Evolutionary conservation across 805 yeast genomes (phyloP).

Genomic region (Sugiyamaella chiloensis): DNA sequence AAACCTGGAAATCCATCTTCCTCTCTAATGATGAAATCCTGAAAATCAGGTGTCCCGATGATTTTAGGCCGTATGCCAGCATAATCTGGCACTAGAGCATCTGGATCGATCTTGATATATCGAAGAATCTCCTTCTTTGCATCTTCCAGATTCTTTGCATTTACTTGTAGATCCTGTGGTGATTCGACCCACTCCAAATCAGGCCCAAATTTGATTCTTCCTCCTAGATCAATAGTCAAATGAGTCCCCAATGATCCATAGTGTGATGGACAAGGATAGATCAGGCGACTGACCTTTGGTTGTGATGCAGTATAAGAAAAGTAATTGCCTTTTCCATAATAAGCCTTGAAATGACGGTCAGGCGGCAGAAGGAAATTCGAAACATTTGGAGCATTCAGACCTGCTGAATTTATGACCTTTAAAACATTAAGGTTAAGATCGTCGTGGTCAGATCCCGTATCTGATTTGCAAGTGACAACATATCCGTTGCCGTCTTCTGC

Average conservation of each 20-base stretch:
- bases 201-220: slow-evolving; percentile 81
- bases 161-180: slow-evolving; percentile 32
- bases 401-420: slow-evolving; percentile 73
- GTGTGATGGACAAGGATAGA: slow-evolving; percentile 81
- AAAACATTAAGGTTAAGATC: slow-evolving; percentile 39
- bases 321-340: slow-evolving; percentile 84
- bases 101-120: slow-evolving; percentile 59
- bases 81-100: slow-evolving; percentile 62
- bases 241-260: slow-evolving; percentile 82
- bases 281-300: slow-evolving; percentile 52
- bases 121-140: slow-evolving; percentile 58
- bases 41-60: slow-evolving; percentile 44
- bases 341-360: slow-evolving; percentile 54
- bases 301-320: slow-evolving; percentile 51
- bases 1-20: slow-evolving; percentile 76
- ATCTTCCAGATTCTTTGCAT: slow-evolving; percentile 42
- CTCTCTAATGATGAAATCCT: slow-evolving; percentile 70
- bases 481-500: slow-evolving; percentile 24
- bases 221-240: slow-evolving; percentile 77
- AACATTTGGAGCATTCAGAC: slow-evolving; percentile 68
- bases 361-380: slow-evolving; percentile 67
- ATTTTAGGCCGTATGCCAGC: slow-evolving; percentile 85
- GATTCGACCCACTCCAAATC: slow-evolving; percentile 74
- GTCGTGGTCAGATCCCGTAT: slow-evolving; percentile 22
- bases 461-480: slow-evolving; percentile 17